phyloP scores from a whole-genome alignment of 176 grass and related monocot species.

The Olyra latifolia region DNA sequence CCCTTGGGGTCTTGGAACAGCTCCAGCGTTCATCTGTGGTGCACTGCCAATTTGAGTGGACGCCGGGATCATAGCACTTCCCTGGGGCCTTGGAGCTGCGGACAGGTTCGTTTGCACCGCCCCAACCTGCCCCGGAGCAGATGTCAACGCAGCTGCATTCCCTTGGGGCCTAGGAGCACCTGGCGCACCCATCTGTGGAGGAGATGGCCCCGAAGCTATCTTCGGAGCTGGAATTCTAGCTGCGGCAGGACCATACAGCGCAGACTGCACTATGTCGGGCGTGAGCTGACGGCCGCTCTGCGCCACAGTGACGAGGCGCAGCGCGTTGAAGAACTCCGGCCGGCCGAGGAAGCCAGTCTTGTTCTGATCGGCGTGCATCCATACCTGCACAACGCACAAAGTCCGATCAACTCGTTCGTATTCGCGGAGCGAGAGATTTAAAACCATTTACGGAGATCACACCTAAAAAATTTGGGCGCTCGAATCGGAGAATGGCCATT shows the following conservation, averaged over 20 bases:
- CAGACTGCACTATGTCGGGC: constrained; percentile 88
- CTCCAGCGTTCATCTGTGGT: constrained; percentile 37
- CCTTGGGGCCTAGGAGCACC: constrained; percentile 50
- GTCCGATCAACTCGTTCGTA: neutral
- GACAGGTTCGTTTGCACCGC: constrained; percentile 39
- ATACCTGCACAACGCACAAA: constrained; percentile 57
- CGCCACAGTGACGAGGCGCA: constrained; percentile 93
- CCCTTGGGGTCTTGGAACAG: constrained; percentile 45
- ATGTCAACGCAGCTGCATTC: constrained; percentile 7
- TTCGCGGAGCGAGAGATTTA: constrained; percentile 33
- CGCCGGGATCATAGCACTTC: constrained; percentile 28
- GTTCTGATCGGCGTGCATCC: constrained; percentile 94
- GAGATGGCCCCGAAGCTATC: constrained; percentile 50
- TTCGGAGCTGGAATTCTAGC: constrained; percentile 87
- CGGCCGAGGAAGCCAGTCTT: constrained; percentile 93
- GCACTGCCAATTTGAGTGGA: constrained; percentile 45
- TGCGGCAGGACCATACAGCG: constrained; percentile 85
- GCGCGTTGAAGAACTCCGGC: constrained; percentile 90
- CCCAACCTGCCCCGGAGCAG: constrained; percentile 43
- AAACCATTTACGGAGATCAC: constrained; percentile 1
- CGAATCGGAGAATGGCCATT: constrained; percentile 1
- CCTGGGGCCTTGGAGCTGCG: constrained; percentile 37
- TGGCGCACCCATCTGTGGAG: constrained; percentile 36
- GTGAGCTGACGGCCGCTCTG: constrained; percentile 91
- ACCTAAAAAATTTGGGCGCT: constrained; percentile 12